Conservation (phyloP, 2,329 filamentous ascomycete genomes). For the Ophiostoma montium region DNA sequence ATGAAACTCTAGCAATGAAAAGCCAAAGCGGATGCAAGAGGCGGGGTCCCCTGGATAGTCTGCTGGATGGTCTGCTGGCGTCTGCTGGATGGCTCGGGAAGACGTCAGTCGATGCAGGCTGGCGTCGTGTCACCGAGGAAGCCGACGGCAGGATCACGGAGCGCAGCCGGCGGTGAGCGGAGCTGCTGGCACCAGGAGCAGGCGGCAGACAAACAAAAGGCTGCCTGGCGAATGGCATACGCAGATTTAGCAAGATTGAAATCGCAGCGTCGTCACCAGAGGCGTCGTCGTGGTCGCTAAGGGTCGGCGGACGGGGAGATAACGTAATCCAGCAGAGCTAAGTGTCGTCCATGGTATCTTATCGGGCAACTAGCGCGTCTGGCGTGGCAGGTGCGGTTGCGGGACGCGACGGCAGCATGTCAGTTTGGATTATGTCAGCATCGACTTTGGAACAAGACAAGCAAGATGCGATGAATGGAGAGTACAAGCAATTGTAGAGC, state of each 20-base stretch:
- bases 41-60: too few relatives aligned
- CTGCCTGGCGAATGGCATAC: not conserved
- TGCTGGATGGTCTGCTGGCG: not conserved
- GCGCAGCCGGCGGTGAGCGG: not conserved
- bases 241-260: not conserved
- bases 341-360: not conserved
- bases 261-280: slow-evolving; percentile 4
- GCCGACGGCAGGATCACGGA: not conserved
- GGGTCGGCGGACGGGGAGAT: not conserved
- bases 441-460: not conserved
- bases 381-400: not conserved
- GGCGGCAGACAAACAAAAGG: not conserved
- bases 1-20: too few relatives aligned
- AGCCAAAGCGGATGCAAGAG: not conserved
- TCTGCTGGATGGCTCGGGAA: not conserved
- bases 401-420: not conserved
- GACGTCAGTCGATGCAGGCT: not conserved
- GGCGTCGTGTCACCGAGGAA: slow-evolving; percentile 2
- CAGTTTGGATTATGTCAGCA: not conserved
- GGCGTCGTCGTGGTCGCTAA: not conserved
- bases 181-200: not conserved
- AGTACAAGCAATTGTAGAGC: too few relatives aligned
- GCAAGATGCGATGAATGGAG: not conserved
- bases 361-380: not conserved
- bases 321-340: not conserved